phyloP scores from a whole-genome alignment of 305 asterid species.

The Stenogyne calaminthoides region DNA sequence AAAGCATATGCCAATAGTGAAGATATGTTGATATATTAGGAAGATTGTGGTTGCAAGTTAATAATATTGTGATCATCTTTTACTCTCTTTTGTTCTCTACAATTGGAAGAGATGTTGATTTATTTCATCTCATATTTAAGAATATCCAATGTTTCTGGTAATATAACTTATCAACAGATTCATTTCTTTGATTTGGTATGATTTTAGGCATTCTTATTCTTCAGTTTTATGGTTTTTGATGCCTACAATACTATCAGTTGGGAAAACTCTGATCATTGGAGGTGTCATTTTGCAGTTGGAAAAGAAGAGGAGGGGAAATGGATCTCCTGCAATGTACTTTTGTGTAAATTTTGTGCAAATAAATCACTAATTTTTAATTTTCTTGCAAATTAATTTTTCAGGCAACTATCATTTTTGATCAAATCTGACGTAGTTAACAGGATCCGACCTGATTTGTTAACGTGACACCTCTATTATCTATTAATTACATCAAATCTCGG shows the following conservation, averaged over 20 bases:
- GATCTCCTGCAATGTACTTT: too few species aligned
- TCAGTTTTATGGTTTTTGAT: neutral
- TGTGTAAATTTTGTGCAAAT: too few species aligned
- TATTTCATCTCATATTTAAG: neutral
- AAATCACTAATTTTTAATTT: too few species aligned
- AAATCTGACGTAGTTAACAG: too few species aligned
- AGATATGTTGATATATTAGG: neutral
- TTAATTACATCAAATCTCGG: too few species aligned
- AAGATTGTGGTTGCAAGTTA: neutral
- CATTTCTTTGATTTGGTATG: neutral
- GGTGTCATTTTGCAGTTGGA: too few species aligned
- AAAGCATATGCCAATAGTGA: neutral
- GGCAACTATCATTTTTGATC: too few species aligned
- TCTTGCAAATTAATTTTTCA: too few species aligned
- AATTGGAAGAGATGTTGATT: neutral
- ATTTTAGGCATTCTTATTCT: neutral
- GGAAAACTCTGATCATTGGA: neutral
- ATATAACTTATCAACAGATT: neutral
- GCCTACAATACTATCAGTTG: neutral
- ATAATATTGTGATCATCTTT: neutral
- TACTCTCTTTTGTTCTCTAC: neutral
- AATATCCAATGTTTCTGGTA: neutral
- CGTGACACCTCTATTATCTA: too few species aligned
- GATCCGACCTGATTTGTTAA: too few species aligned
- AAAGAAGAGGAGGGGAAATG: too few species aligned